Percentiles rank a stretch among this genome's conserved stretches.
phyloP scores from a whole-genome alignment of 257 asterid genomes.

The Solanum pennellii region DNA sequence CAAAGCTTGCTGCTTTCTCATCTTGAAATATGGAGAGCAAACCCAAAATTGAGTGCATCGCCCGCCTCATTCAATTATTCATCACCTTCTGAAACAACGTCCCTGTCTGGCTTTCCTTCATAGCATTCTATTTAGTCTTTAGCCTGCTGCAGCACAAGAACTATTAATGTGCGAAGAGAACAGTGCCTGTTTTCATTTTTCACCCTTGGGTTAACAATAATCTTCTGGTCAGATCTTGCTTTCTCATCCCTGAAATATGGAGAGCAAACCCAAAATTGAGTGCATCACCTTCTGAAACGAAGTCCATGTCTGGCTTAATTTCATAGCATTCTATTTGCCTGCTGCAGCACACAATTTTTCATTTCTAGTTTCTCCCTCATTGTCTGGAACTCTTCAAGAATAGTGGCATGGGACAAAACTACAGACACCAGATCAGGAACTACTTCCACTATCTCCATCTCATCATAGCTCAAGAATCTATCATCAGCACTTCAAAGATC shows the following conservation, averaged over 20 bases:
- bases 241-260: slow-evolving; percentile 12
- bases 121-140: too few species aligned
- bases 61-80: too few species aligned
- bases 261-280: slow-evolving; percentile 19
- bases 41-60: too few species aligned
- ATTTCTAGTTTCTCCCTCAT: slow-evolving; percentile 25
- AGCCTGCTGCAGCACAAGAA: too few species aligned
- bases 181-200: slow-evolving; percentile 10
- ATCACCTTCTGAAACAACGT: too few species aligned
- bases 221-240: slow-evolving; percentile 15
- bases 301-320: slow-evolving; percentile 24
- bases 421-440: slow-evolving; percentile 38
- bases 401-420: slow-evolving; percentile 29
- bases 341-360: slow-evolving; percentile 20
- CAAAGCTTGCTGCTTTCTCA: too few species aligned
- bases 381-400: slow-evolving; percentile 27
- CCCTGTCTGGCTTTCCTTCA: too few species aligned
- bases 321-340: slow-evolving; percentile 18
- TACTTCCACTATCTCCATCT: slow-evolving; percentile 34
- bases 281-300: slow-evolving; percentile 38
- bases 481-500: slow-evolving; percentile 13
- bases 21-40: too few species aligned
- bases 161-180: slow-evolving; percentile 14
- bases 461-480: slow-evolving; percentile 16
- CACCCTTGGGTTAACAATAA: slow-evolving; percentile 11